Evolutionary conservation across 1,139 yeast genomes (phyloP).

Genomic region (Nakaseomyces glabratus): DNA sequence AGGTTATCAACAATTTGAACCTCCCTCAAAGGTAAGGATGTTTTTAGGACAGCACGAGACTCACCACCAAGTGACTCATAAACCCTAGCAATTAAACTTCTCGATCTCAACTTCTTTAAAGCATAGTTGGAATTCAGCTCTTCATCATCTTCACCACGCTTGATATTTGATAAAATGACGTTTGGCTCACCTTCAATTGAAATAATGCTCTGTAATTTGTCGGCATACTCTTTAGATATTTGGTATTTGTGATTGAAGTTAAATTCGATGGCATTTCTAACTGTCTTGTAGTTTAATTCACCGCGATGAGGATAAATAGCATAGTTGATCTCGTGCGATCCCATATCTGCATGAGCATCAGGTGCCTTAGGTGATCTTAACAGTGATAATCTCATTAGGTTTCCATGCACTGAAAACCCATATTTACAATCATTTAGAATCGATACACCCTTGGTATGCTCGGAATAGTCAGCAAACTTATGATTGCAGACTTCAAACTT

Average conservation of each 20-base stretch:
- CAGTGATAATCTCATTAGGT: conserved; percentile 71
- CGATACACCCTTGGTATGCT: conserved; percentile 79
- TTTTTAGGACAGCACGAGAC: conserved; percentile 42
- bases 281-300: conserved; percentile 51
- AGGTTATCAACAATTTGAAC: conserved; percentile 59
- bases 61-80: conserved; percentile 84
- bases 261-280: conserved; percentile 69
- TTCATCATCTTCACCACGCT: conserved; percentile 80
- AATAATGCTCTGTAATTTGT: conserved; percentile 67
- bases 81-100: conserved; percentile 59
- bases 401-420: conserved; percentile 89
- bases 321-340: conserved; percentile 70
- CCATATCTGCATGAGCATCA: conserved; percentile 91
- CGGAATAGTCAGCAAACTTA: conserved; percentile 87
- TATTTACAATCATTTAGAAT: conserved; percentile 78
- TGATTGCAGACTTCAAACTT: conserved; percentile 94
- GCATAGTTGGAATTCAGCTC: conserved; percentile 37
- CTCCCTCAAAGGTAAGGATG: conserved; percentile 38
- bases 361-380: conserved; percentile 86
- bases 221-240: conserved; percentile 51
- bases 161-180: conserved; percentile 64
- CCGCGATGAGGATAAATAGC: conserved; percentile 80
- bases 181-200: conserved; percentile 49
- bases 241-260: conserved; percentile 45
- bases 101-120: conserved; percentile 26